These are phyloP conservation scores for Botryosphaeria dothidea DNA, from an alignment of 2,329 filamentous ascomycete species.

Conservation along the genomic window DNA sequence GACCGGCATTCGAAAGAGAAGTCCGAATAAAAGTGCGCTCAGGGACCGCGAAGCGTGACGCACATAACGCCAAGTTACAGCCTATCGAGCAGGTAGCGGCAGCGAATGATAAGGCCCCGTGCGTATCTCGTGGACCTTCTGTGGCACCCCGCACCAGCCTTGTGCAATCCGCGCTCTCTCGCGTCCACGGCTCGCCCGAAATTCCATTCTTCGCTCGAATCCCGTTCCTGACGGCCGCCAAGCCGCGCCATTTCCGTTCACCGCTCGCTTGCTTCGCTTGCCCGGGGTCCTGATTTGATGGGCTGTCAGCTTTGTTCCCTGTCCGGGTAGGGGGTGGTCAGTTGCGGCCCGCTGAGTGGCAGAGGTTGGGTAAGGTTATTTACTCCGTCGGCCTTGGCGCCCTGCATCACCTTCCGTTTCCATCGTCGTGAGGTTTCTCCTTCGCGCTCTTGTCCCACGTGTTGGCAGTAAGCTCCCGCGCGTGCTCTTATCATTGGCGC, in stretches of 20 bases:
- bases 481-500: conserved; percentile 11
- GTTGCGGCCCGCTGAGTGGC: conserved; percentile 12
- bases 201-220: not conserved
- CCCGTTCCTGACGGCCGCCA: conserved; percentile 1
- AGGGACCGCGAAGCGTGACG: conserved; percentile 3
- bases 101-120: conserved; percentile 17
- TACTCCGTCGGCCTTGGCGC: conserved; percentile 2
- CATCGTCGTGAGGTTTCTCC: conserved; percentile 10
- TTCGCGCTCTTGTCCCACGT: conserved; percentile 4
- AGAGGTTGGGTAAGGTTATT: conserved; percentile 7
- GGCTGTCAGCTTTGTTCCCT: not conserved
- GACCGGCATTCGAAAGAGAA: not conserved
- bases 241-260: not conserved
- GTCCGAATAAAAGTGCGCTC: conserved; percentile 6
- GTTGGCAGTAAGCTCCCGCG: not conserved
- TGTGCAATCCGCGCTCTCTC: not conserved
- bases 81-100: conserved; percentile 3
- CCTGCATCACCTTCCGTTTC: conserved; percentile 19
- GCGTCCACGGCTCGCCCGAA: not conserved
- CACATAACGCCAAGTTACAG: conserved; percentile 5
- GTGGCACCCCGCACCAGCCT: conserved; percentile 5
- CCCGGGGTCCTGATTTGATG: not conserved
- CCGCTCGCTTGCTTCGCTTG: not conserved
- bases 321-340: not conserved
- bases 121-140: conserved; percentile 6